A percentile compares a stretch with the other conserved stretches of the same genome.
Evolutionary conservation across 352 stramenopile genomes (phyloP).

Genomic region (Globisporangium middletonii): DNA sequence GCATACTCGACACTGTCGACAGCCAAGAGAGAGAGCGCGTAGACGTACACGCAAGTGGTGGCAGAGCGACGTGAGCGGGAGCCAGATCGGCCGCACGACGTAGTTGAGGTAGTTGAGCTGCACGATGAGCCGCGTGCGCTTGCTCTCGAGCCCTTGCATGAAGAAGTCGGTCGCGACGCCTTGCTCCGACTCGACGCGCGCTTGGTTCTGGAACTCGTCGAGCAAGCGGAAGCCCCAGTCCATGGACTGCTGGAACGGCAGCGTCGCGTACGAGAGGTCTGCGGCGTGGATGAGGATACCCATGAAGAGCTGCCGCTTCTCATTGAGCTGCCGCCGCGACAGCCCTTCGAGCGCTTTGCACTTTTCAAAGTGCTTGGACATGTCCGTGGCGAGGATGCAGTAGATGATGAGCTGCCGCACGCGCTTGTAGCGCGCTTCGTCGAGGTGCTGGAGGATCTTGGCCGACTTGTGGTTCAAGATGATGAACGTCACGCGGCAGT

Average conservation of each 20-base stretch:
- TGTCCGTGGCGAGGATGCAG: conserved; percentile 76
- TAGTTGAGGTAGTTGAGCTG: conserved; percentile 79
- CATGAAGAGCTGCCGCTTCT: conserved; percentile 57
- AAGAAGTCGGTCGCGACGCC: conserved; percentile 53
- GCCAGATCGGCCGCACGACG: conserved; percentile 63
- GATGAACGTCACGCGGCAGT: conserved; percentile 69
- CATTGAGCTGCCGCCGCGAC: conserved; percentile 43
- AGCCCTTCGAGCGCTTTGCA: conserved; percentile 59
- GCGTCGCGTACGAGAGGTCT: conserved; percentile 49
- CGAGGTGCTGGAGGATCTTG: conserved; percentile 65
- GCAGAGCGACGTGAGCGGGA: conserved; percentile 39
- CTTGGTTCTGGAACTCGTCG: conserved; percentile 72
- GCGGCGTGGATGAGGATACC: conserved; percentile 64
- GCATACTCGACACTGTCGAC: too few species aligned
- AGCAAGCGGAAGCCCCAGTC: conserved; percentile 59
- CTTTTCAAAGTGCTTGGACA: conserved; percentile 72
- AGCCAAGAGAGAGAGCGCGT: too few species aligned
- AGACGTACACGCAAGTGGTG: conserved; percentile 28
- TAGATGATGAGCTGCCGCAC: conserved; percentile 58
- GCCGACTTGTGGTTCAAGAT: conserved; percentile 69
- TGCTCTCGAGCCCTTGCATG: conserved; percentile 42
- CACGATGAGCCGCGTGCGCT: conserved; percentile 42
- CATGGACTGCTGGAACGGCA: conserved; percentile 46
- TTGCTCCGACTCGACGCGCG: conserved; percentile 48
- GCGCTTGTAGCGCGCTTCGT: conserved; percentile 40